Conservation (phyloP, 139 green algal species). For the Diplosphaera chodatii region DNA sequence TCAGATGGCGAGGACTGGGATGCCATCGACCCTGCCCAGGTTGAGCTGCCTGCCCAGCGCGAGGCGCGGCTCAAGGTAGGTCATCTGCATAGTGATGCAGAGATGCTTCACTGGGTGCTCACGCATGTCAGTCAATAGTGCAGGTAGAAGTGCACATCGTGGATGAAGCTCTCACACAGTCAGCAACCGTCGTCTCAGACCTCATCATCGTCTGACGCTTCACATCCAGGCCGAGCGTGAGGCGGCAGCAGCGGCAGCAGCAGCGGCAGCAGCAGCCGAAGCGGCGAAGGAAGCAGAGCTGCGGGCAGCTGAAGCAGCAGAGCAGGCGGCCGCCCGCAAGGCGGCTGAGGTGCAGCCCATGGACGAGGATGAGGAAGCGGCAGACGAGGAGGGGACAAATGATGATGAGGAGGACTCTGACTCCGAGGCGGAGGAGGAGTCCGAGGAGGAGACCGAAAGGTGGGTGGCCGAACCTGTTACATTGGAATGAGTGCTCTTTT, state of each 20-base stretch:
- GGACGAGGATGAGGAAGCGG: slow-evolving; percentile 5
- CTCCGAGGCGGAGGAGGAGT: slow-evolving; percentile 24
- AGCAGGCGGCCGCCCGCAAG: background rate
- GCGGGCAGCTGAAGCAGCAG: background rate
- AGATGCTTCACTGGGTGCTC: too few species aligned
- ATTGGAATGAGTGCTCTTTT: too few species aligned
- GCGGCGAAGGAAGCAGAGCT: slow-evolving; percentile 3
- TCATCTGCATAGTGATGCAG: background rate
- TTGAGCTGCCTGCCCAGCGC: slow-evolving; percentile 29
- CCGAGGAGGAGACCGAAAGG: slow-evolving; percentile 25
- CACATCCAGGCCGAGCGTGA: too few species aligned
- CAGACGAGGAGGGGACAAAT: slow-evolving; percentile 18
- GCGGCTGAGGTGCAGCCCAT: background rate
- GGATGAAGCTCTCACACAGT: too few species aligned
- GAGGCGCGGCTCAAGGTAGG: background rate
- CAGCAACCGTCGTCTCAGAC: too few species aligned
- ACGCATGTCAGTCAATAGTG: too few species aligned
- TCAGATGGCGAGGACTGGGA: slow-evolving; percentile 58
- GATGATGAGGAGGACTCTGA: slow-evolving; percentile 17
- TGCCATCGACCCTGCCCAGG: slow-evolving; percentile 47
- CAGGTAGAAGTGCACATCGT: background rate
- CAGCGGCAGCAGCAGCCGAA: slow-evolving; percentile 5
- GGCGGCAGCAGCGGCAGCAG: background rate
- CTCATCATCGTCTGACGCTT: too few species aligned
- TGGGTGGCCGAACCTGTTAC: background rate